Evolutionary conservation across 805 yeast genomes (phyloP), one percentile per base, ranked within the genome.

Genomic region (Yarrowia osloensis): DNA sequence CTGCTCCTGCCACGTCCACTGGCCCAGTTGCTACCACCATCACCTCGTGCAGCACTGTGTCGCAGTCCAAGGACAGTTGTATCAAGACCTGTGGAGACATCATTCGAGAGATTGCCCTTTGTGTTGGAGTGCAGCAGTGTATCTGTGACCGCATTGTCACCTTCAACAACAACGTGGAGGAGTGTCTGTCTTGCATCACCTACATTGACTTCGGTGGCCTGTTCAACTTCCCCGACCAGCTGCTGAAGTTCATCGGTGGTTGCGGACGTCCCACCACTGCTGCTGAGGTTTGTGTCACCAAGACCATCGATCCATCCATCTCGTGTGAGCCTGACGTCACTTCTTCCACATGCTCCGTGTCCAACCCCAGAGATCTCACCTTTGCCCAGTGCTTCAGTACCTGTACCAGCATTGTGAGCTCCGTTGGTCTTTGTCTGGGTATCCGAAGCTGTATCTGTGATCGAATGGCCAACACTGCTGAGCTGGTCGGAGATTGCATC

Each of bases 211-310:
- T 55, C 12, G 33, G 47, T n/a, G 62, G 61, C 2, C 15, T 52
- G 15, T 52, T 52, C 12, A 17, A 52, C 44, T 15, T 55, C 24
- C 37, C n/a, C 1, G 62, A n/a, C 6, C 62, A 39, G 26, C 35
- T 55, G 17, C 26, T 55, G 5, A 52, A n/a, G 12, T 39, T 55
- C 62, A 47, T 39, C 8, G 62, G 62, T 3, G 3, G 19, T 1
- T 55, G 47, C 24, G 61, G 44, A n/a, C 42, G 62, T 17, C 47
- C 62, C 24, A 39, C 47, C 7, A 55, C 62, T 12, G 62, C 62
- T 15, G 15, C 39, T 7, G 61, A 52, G 31, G 61, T 55, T 4
- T 39, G 47, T 39, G 47, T 55, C 11, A 39, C 62, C 6, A 55
- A 26, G 35, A 59, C 65, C 21, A 33, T 59, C 19, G 65, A 33